Evolutionary conservation across 2,329 filamentous ascomycete species (phyloP).

Genomic region (Pseudocercospora pini-densiflorae): DNA sequence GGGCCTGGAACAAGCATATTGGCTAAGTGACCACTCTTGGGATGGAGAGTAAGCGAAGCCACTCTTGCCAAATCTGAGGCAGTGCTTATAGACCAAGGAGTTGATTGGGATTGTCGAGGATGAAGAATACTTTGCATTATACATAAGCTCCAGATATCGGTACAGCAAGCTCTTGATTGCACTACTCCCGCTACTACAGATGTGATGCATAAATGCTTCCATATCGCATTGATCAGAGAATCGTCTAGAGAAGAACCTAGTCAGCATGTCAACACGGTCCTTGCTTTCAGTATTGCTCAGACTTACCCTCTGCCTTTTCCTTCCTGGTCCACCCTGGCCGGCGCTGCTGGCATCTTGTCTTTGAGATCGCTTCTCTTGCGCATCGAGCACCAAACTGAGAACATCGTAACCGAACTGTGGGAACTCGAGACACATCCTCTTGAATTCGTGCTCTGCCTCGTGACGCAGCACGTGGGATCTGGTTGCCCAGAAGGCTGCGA

Average conservation of each 20-base stretch:
- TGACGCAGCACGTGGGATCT: constrained; percentile 79
- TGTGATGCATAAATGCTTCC: neutral
- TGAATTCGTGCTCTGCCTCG: constrained; percentile 86
- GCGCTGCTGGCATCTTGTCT: constrained; percentile 44
- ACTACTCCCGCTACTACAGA: neutral
- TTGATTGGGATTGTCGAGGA: too few relatives aligned
- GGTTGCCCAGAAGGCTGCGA: constrained; percentile 90
- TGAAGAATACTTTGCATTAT: neutral
- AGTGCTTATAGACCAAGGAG: too few relatives aligned
- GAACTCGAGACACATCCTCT: constrained; percentile 80
- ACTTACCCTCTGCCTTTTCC: constrained; percentile 44
- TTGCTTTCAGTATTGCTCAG: neutral
- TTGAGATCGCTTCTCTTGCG: constrained; percentile 51
- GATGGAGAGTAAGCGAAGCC: too few relatives aligned
- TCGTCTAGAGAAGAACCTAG: neutral
- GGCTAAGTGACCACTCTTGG: too few relatives aligned
- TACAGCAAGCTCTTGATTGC: neutral
- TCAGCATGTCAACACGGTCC: neutral
- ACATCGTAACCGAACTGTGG: constrained; percentile 95
- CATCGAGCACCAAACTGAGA: constrained; percentile 66
- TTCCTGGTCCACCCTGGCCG: constrained; percentile 32
- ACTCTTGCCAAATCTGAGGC: neutral
- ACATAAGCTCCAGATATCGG: neutral
- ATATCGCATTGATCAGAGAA: neutral
- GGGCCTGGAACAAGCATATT: too few relatives aligned